Evolutionary conservation across 1,139 yeast species (phyloP), one percentile per base, ranked within the genome.

Genomic region (Protomyces arabidopsidicola): DNA sequence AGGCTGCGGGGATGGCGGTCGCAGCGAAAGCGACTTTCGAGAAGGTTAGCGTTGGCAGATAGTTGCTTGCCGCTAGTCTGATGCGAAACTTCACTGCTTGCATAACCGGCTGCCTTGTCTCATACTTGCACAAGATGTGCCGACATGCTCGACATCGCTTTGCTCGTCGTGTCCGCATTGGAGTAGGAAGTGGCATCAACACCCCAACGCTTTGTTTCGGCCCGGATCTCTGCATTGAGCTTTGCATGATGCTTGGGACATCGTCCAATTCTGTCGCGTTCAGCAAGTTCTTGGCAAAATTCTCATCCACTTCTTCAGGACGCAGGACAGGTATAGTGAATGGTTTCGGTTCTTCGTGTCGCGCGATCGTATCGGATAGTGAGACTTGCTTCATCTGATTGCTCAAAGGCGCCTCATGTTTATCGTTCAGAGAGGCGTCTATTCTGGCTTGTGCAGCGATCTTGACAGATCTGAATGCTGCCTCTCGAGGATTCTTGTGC

Each of bases 101-200:
- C 48, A 42, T 42, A 9, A 42, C 48, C 12, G 48, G 48, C 24
- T 42, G 35, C 8, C 66, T 24, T 8, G 63, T 42, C 38, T 68
- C 70, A 2, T 70, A 70, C n/a, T 68, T 63, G n/a, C 68, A 70
- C 18, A 68, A 65, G 27, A 68, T 67, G 45, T 66, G 69, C 22
- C 69, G 62, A 56, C 70, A 68, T 9, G 68, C 69, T 16, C 68
- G 64, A 51, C 70, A 68, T 10, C 70, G 66, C 45, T 68, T 67
- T 18, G 70, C 60, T 16, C 69, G 59, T n/a, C 69, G 65, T 3
- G 70, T 55, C 6, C 70, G 66, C 24, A 68, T 63, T n/a, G 59
- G 59, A 4, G 64, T 63, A 2, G 70, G 68, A 2, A 60, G 22
- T 3, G 69, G 69, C 18, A 55, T 39, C n/a, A 67, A 48, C 20